Percentiles rank a stretch among this genome's conserved stretches.
Conservation (phyloP, 306 rosid genomes). For the Ormosia emarginata region DNA sequence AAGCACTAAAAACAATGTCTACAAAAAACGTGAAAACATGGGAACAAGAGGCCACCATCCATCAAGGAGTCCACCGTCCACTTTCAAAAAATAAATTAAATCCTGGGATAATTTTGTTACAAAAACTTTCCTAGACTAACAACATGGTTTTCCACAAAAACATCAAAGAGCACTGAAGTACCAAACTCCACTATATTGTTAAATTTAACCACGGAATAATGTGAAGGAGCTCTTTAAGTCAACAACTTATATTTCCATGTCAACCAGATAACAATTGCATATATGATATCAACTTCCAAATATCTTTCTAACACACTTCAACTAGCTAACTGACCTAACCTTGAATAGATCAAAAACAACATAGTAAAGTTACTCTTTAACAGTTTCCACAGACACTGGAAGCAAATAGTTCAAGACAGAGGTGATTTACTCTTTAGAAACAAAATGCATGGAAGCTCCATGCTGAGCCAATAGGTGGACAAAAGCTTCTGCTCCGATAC, state of each 20-base stretch:
- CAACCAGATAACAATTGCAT: neutral
- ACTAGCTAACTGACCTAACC: neutral
- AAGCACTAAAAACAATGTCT: too few relatives aligned
- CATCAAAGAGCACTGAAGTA: slow-evolving; percentile 4
- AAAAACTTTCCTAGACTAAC: too few relatives aligned
- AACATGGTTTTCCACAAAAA: too few relatives aligned
- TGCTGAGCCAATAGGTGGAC: slow-evolving; percentile 50
- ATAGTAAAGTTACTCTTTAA: slow-evolving; percentile 3
- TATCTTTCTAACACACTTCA: neutral
- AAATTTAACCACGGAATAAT: neutral
- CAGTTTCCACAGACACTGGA: neutral
- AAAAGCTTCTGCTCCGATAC: slow-evolving; percentile 66
- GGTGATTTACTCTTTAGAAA: slow-evolving; percentile 68
- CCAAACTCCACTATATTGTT: neutral
- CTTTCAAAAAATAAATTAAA: too few relatives aligned
- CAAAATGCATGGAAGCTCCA: slow-evolving; percentile 66
- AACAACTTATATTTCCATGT: neutral
- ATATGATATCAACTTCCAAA: neutral
- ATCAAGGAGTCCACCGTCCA: too few relatives aligned
- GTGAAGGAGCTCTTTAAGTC: neutral
- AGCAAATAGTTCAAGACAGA: slow-evolving; percentile 21
- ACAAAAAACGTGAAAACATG: too few relatives aligned
- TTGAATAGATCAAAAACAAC: neutral
- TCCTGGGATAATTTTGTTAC: too few relatives aligned
- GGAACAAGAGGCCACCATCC: too few relatives aligned